Conservation (phyloP, 2,329 filamentous ascomycete genomes). For the Ceratocystis alfenasii region DNA sequence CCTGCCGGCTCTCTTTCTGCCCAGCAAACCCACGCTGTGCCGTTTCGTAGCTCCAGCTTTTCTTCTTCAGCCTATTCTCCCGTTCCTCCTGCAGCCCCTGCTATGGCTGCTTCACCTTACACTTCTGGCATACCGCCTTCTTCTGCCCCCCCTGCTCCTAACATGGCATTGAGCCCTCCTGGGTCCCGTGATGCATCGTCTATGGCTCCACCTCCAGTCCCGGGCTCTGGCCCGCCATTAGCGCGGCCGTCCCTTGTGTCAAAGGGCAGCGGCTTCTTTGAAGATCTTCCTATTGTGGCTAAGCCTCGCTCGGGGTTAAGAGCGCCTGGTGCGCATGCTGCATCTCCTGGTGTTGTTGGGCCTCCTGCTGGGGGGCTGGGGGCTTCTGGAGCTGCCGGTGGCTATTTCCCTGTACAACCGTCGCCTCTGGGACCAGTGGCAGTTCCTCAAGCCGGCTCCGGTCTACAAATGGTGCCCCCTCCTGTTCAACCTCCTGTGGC, state of each 20-base stretch:
- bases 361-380: background rate
- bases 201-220: conserved; percentile 23
- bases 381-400: conserved; percentile 25
- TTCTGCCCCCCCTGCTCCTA: no score
- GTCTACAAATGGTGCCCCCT: background rate
- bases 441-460: background rate
- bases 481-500: conserved; percentile 10
- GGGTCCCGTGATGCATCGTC: conserved; percentile 21
- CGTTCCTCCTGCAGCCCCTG: conserved; percentile 16
- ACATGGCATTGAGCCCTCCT: conserved; percentile 23
- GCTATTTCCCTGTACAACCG: conserved; percentile 21
- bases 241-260: conserved; percentile 29
- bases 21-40: conserved; percentile 35
- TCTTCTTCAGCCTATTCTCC: conserved; percentile 27
- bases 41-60: conserved; percentile 53
- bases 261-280: conserved; percentile 55
- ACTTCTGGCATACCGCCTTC: conserved; percentile 15
- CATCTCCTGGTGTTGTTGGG: conserved; percentile 31
- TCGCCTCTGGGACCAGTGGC: conserved; percentile 25
- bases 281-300: conserved; percentile 56
- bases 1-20: conserved; percentile 27
- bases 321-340: conserved; percentile 34
- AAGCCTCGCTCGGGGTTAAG: conserved; percentile 51
- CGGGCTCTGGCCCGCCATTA: conserved; percentile 26
- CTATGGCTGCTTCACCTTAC: conserved; percentile 23